Conservation (phyloP, 495 filamentous ascomycete genomes). For the Cudoniella acicularis region DNA sequence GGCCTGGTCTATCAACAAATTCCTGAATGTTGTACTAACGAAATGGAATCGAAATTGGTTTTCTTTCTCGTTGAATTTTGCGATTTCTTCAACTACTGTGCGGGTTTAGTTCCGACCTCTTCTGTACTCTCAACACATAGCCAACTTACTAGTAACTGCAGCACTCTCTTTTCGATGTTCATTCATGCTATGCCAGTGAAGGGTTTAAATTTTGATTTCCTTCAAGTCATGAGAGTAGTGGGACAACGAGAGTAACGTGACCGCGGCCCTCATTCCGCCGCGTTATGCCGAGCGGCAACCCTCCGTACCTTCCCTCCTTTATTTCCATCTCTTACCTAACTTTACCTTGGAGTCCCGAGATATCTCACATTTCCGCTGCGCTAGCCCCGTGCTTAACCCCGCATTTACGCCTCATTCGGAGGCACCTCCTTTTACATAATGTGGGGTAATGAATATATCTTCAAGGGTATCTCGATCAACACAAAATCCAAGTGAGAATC, state of each 20-base stretch:
- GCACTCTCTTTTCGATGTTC: too few species aligned
- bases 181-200: too few species aligned
- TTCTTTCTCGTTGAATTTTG: too few species aligned
- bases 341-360: not conserved
- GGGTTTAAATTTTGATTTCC: not conserved
- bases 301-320: not conserved
- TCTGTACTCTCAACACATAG: too few species aligned
- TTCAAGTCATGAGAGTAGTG: not conserved
- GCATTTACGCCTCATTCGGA: not conserved
- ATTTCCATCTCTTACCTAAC: not conserved
- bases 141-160: too few species aligned
- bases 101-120: too few species aligned
- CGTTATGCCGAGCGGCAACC: not conserved
- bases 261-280: not conserved
- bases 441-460: slow-evolving; percentile 58
- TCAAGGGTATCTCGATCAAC: too few species aligned
- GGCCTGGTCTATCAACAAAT: slow-evolving; percentile 20
- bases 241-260: not conserved
- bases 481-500: too few species aligned
- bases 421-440: not conserved
- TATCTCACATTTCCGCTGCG: not conserved
- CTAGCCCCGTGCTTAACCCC: too few species aligned
- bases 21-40: not conserved
- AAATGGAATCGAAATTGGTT: too few species aligned
- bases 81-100: too few species aligned